Evolutionary conservation across 441 rosid species (phyloP), one percentile per base, ranked within the genome.

Genomic region (Euphorbia celastroides): DNA sequence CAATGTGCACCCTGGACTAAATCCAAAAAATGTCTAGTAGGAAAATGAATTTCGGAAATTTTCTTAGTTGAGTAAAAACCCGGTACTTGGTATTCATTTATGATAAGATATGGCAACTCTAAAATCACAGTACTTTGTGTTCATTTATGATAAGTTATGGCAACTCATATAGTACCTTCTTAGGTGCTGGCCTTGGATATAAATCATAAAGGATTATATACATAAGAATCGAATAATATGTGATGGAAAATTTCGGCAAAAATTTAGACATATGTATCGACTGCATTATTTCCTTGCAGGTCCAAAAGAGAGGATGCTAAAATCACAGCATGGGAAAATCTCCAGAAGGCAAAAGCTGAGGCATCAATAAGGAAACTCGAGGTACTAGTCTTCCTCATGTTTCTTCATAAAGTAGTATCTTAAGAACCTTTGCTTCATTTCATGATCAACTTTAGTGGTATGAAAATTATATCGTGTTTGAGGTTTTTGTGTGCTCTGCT

Each of bases 341-440:
- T 92, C 73, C 98, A 92, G 86, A 92, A 84, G 80, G 98, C 98
- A 13, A 89, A 92, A 75, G 97, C 97, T 14, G 97, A 92, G 78
- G 92, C 96, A 73, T 83, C 85, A 66, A 85, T 92, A 28, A 73
- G 93, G 66, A 89, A 92, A 77, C 93, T 92, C 55, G 96, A 92
- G 96, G 98, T 88, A 75, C 27, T 67, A 63, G 70, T 65, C 65
- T 62, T 52, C 68, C 14, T 36, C 42, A 36, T 69, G 11, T 60
- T 50, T 58, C 63, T 56, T 30, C 64, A 23, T 52, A 42, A 26
- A 51, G 11, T 42, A 38, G 31, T 28, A 17, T 22, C 6, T 64
- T 13, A 30, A 25, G 23, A 14, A 7, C 62, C 55, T 44, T 31
- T 42, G 55, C 38, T 54, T 65, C 69, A 62, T 27, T 70, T 70